A percentile compares a stretch with the other conserved stretches of the same genome.
phyloP scores from a whole-genome alignment of 305 asterid genomes.

The Fraxinus xanthoxyloides region DNA sequence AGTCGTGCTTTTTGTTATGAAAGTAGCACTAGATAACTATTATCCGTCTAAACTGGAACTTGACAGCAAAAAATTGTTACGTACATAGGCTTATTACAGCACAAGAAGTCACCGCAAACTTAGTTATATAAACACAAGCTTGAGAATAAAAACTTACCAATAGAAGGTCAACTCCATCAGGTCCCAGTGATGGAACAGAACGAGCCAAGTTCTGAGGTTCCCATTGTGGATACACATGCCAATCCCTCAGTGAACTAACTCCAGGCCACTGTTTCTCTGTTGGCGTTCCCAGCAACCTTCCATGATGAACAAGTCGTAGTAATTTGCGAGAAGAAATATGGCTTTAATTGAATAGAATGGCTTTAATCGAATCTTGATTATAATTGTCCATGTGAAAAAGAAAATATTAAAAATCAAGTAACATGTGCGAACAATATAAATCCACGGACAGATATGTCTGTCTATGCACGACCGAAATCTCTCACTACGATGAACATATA shows the following conservation, averaged over 20 bases:
- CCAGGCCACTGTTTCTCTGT: conserved; percentile 87
- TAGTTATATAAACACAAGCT: background rate
- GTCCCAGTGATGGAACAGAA: conserved; percentile 70
- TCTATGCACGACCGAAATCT: background rate
- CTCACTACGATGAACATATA: background rate
- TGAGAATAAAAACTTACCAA: conserved; percentile 37
- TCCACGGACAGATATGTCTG: background rate
- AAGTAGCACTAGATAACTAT: background rate
- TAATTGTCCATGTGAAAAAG: background rate
- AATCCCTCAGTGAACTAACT: conserved; percentile 68
- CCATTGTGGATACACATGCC: conserved; percentile 97
- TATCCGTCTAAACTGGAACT: background rate
- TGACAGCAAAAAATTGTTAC: background rate
- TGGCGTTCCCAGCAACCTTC: conserved; percentile 88
- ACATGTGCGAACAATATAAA: background rate
- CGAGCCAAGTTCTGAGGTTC: conserved; percentile 81
- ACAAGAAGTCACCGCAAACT: background rate
- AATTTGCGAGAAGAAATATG: background rate
- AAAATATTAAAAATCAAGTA: background rate
- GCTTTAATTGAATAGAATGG: background rate
- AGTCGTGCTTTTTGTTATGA: background rate
- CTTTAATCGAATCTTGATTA: background rate
- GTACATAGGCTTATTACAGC: background rate
- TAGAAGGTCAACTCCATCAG: conserved; percentile 84
- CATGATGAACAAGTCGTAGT: background rate